Evolutionary conservation across 257 asterid genomes (phyloP).

Genomic region (Nicotiana knightiana): DNA sequence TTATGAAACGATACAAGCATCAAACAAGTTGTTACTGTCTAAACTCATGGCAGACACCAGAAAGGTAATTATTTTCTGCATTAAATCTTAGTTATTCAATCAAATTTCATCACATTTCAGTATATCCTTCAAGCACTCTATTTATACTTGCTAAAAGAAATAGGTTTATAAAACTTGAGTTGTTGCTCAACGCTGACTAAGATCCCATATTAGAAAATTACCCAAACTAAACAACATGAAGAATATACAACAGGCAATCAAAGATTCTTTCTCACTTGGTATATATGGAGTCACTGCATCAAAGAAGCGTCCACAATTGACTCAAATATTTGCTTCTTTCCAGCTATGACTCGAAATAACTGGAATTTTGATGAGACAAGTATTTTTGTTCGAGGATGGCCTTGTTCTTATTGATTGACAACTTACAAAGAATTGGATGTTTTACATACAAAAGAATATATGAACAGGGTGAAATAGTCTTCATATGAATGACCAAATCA

Average conservation of each 20-base stretch:
- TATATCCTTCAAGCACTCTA: not conserved
- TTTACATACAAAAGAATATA: slow-evolving; percentile 18
- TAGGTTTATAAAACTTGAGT: not conserved
- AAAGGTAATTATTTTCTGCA: not conserved
- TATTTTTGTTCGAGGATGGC: not conserved
- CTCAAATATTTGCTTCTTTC: too few species aligned
- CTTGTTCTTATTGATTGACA: not conserved
- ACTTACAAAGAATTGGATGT: slow-evolving; percentile 16
- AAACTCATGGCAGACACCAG: too few species aligned
- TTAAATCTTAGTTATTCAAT: not conserved
- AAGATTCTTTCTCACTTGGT: too few species aligned
- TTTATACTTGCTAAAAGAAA: not conserved
- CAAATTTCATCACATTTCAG: too few species aligned
- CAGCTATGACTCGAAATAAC: too few species aligned
- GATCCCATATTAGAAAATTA: not conserved
- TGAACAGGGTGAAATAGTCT: not conserved
- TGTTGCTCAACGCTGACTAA: not conserved
- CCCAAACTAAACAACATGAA: not conserved
- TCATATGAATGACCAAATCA: not conserved
- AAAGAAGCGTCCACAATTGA: too few species aligned
- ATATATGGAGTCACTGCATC: too few species aligned
- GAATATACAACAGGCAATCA: not conserved
- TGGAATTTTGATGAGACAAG: too few species aligned
- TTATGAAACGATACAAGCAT: too few species aligned
- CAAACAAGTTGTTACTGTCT: too few species aligned